Base-by-base conservation (phyloP, 176 grass and related monocot genomes). In the Aegilops tauschii region DNA sequence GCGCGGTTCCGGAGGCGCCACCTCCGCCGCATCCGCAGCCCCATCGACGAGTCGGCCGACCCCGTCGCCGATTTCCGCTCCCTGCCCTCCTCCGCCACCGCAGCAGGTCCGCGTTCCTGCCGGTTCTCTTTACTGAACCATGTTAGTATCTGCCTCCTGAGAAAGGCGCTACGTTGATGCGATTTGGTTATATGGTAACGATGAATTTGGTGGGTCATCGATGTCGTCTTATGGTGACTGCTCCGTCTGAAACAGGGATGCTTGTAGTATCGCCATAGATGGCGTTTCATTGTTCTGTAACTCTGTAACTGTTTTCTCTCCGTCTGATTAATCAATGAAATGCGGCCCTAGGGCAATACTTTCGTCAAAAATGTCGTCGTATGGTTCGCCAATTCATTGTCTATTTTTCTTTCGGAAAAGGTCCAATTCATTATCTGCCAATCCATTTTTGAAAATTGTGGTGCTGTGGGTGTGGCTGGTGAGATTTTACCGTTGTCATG, bases 61-160 rank as follows among this genome's bases (percentile, higher is more conserved):
- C 59, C 95, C 79, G 13, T 98, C 79, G 93, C 92, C 18, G 90
- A 94, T 78, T 98, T 98, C 90, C 76, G 69, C 88, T 77, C 80
- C 14, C 28, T 87, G 28, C 67, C 89, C 21, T 70, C 65, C 76
- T 23, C 80, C 59, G 9, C 61, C 63, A 27, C 3, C 17, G 14
- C 27, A 29, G 73, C 84, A 84, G 88, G 83, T 79, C 12, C 13
- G 3, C 11, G 21, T 50, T 35, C 39, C 49, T 65, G 5, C 77
- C n/a, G 28, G 16, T 77, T n/a, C 36, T 5, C 9, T 5, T 12
- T 63, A 2, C 17, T 32, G 67, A 12, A 11, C 20, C 28, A 17
- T 34, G 2, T 42, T 45, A 68, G 21, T 21, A n/a, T n/a, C 5
- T 30, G 30, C 3, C 1, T 61, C 40, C n/a, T 32, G 68, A 49